A percentile compares a stretch with the other conserved stretches of the same genome.
These are phyloP conservation scores for Melanomma pulvis-pyrius DNA, from an alignment of 495 filamentous ascomycete species.

Conservation along the genomic window DNA sequence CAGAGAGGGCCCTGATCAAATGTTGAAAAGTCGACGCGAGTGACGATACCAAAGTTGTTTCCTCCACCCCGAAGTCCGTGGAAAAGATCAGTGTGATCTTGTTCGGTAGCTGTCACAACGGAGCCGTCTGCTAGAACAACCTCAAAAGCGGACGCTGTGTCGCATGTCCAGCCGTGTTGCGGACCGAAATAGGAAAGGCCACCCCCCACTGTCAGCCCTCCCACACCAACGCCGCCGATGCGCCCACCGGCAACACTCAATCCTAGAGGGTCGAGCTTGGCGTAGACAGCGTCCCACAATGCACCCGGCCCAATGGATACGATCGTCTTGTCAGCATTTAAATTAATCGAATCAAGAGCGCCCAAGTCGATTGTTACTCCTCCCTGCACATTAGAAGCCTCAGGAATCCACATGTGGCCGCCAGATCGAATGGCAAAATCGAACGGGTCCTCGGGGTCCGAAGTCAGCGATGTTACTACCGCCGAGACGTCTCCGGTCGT, in stretches of 20 bases:
- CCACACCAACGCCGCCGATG: not conserved
- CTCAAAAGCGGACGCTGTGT: conserved; percentile 13
- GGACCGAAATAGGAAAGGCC: conserved; percentile 14
- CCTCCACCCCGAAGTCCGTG: conserved; percentile 20
- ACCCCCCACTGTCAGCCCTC: conserved; percentile 8
- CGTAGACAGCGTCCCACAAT: conserved; percentile 9
- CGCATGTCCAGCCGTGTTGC: conserved; percentile 4
- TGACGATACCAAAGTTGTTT: conserved; percentile 25
- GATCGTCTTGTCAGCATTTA: not conserved
- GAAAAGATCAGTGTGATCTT: conserved; percentile 14
- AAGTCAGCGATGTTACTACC: conserved; percentile 32
- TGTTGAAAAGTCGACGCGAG: conserved; percentile 1
- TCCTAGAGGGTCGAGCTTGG: not conserved
- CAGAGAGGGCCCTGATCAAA: conserved; percentile 1
- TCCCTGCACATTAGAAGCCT: conserved; percentile 44
- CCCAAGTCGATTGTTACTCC: conserved; percentile 54
- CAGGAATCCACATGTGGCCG: conserved; percentile 51
- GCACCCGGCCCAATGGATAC: not conserved
- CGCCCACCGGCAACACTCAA: conserved; percentile 5
- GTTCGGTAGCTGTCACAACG: conserved; percentile 17
- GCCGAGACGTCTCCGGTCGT: conserved; percentile 25
- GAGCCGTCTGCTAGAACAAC: conserved; percentile 16
- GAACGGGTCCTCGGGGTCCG: conserved; percentile 24
- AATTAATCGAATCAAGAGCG: not conserved
- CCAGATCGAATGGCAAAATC: conserved; percentile 54